Evolutionary conservation across 306 rosid species (phyloP), one percentile per base, ranked within the genome.

Genomic region (Vigna hirtella): DNA sequence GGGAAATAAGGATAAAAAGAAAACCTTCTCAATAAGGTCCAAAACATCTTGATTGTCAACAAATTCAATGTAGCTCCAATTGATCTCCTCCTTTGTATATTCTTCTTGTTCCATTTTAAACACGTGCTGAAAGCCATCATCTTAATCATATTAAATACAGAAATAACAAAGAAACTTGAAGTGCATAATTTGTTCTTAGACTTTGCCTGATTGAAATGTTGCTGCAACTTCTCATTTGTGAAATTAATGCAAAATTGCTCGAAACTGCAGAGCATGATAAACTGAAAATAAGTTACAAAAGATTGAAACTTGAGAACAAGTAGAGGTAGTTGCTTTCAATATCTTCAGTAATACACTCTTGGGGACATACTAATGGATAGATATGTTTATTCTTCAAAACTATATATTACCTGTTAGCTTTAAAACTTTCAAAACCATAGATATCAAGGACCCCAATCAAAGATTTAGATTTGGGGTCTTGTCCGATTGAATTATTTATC

Each of bases 21-120:
- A 74, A 81, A 95, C 99, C 96, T 88, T 93, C 88, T 96, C 99
- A 78, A 96, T 89, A 79, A 96, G 97, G 90, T 93, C 99, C 83
- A 96, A 83, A 81, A 96, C 99, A 82, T 96, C 99, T 86, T 96
- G 91, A 66, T 96, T 96, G 73, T 96, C 99, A 16, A 93, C 98
- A 87, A 96, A 96, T 84, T 96, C 99, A 81, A 96, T 96, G 86
- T 96, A 96, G 87, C 98, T 96, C 99, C 99, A 96, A 75, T 96
- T 65, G 65, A 96, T 96, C 86, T 91, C 89, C 89, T 96, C 98
- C 87, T 96, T 93, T 2, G 96, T 93, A 83, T 96, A 96, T 86
- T 96, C 98, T 90, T 96, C 98, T 90, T 96, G 99, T 88, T 96
- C 99, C 99, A 88, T 93, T 88, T 96, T 96, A 88, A 96, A 96